A percentile compares a stretch with the other conserved stretches of the same genome.
These are phyloP conservation scores for Cladophialophora yegresii DNA, from an alignment of 2,329 filamentous ascomycete genomes.

Conservation along the genomic window DNA sequence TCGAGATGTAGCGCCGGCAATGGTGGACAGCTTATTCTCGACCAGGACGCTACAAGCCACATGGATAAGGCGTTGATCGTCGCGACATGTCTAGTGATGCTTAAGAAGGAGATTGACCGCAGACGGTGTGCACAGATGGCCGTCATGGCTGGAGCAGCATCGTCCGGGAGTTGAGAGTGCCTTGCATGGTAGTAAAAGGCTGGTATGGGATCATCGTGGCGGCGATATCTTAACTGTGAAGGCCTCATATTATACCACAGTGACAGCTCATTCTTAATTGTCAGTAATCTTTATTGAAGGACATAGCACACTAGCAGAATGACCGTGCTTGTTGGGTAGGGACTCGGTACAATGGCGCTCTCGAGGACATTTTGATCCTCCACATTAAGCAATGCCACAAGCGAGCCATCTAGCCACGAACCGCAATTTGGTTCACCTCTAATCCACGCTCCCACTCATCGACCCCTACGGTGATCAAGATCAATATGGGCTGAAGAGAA, in stretches of 20 bases:
- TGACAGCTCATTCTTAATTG: background rate
- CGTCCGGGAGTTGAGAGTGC: background rate
- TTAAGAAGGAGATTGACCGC: slow-evolving; percentile 67
- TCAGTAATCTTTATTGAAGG: background rate
- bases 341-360: background rate
- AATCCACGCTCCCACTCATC: background rate
- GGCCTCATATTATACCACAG: background rate
- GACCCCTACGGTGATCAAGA: background rate
- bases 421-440: background rate
- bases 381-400: background rate
- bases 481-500: background rate
- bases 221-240: background rate
- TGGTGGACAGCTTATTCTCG: slow-evolving; percentile 55
- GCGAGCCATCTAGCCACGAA: background rate
- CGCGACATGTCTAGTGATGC: slow-evolving; percentile 61
- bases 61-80: slow-evolving; percentile 56
- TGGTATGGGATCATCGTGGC: background rate
- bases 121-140: slow-evolving; percentile 56
- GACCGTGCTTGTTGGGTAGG: background rate
- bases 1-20: slow-evolving; percentile 45
- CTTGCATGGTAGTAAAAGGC: background rate
- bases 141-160: slow-evolving; percentile 43
- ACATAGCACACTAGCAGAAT: background rate
- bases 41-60: slow-evolving; percentile 45
- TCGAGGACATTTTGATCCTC: background rate